Evolutionary conservation across 805 yeast genomes (phyloP), one percentile per base, ranked within the genome.

Genomic region (Ogataea paraovalis): DNA sequence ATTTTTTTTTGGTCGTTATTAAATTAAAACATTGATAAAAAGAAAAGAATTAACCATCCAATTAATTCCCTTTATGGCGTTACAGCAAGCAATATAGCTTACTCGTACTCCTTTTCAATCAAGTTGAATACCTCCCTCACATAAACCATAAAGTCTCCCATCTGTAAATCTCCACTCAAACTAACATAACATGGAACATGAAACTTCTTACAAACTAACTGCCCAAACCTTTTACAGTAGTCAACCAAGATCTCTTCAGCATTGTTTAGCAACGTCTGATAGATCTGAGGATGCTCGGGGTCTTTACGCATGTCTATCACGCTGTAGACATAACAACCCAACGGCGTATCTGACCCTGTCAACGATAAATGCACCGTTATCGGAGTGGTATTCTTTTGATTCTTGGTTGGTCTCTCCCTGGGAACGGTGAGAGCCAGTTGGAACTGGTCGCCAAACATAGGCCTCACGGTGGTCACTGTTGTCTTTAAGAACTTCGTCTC

Each of bases 301-400:
- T 25, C 49, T 36, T 25, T 42, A 51, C 71, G 49, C 33, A 60
- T 64, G 30, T 68, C 68, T 20, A 66, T 61, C 2, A 76, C 67
- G 0, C 77, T 65, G 51, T 75, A 76, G 2, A 74, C 69, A 47
- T 69, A 76, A 25, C 71, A 65, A 1, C 79, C 79, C n/a, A 76
- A 53, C 9, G 50, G 37, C 1, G 62, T 51, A 33, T 58, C 53
- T 0, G 65, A 46, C 0, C 73, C 74, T 2, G 52, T 47, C 41
- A 64, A 62, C 39, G 71, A 64, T 13, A 73, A 41, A 46, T 66
- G 69, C 0, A 68, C 34, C 0, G 70, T 56, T n/a, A 74, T 69
- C 2, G 78, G 76, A 1, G 62, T 44, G 5, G 48, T 51, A 40
- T 57, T 54, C 13, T 41, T 25, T 5, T 36, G 18, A 22, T 47